These are phyloP conservation scores for Magnaporthiopsis incrustans DNA, from an alignment of 2,329 filamentous ascomycete species.

Conservation along the genomic window DNA sequence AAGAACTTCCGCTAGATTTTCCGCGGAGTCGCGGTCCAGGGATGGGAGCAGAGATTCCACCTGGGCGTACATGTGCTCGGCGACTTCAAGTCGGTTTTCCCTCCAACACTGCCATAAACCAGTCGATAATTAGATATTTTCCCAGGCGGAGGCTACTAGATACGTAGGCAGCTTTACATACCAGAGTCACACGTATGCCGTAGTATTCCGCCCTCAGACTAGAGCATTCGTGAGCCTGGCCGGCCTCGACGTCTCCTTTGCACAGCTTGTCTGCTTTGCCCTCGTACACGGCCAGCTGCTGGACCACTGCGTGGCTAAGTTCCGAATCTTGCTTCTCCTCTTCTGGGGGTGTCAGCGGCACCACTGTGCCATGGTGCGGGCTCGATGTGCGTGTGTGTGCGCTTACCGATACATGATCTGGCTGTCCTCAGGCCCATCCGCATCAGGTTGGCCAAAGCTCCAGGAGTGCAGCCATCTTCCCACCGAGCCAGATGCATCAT, in stretches of 20 bases:
- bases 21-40: slow-evolving; percentile 42
- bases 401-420: slow-evolving; percentile 52
- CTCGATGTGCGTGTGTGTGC: neutral
- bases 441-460: slow-evolving; percentile 46
- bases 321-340: slow-evolving; percentile 48
- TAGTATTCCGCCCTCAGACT: slow-evolving; percentile 54
- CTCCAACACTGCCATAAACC: slow-evolving; percentile 52
- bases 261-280: neutral
- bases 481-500: slow-evolving; percentile 53
- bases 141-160: neutral
- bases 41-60: slow-evolving; percentile 30
- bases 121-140: slow-evolving; percentile 7
- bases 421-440: slow-evolving; percentile 60
- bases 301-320: slow-evolving; percentile 52
- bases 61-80: slow-evolving; percentile 69
- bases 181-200: slow-evolving; percentile 57
- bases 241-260: slow-evolving; percentile 14
- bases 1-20: slow-evolving; percentile 58
- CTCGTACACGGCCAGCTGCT: slow-evolving; percentile 51
- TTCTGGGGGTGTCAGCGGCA: slow-evolving; percentile 16
- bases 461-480: slow-evolving; percentile 15
- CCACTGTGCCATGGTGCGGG: neutral
- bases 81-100: slow-evolving; percentile 63
- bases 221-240: slow-evolving; percentile 21
- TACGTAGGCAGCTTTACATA: slow-evolving; percentile 27